Evolutionary conservation across 176 grass and related monocot species (phyloP).

Genomic region (Cocos nucifera): DNA sequence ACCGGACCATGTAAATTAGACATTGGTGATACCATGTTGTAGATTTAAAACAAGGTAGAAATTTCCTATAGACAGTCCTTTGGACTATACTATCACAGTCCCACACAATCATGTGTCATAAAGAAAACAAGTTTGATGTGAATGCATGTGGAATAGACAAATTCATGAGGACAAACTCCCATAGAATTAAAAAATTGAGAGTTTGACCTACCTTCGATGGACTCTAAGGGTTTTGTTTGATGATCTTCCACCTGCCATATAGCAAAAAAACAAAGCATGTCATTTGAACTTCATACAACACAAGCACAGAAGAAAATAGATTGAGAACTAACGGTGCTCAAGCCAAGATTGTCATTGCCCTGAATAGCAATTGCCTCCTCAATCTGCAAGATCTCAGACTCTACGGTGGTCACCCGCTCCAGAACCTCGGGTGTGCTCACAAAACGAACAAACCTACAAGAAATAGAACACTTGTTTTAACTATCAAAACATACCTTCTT

Average conservation of each 20-base stretch:
- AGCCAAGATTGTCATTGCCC: slow-evolving; percentile 54
- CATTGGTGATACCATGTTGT: too few relatives aligned
- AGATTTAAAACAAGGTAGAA: too few relatives aligned
- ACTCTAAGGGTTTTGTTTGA: slow-evolving; percentile 51
- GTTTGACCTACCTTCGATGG: slow-evolving; percentile 39
- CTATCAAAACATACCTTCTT: neutral
- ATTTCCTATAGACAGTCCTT: too few relatives aligned
- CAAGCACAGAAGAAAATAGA: slow-evolving; percentile 1
- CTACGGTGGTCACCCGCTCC: slow-evolving; percentile 80
- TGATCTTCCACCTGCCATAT: slow-evolving; percentile 56
- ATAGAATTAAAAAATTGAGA: too few relatives aligned
- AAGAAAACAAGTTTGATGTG: too few relatives aligned
- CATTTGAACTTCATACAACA: slow-evolving; percentile 14
- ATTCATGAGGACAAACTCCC: too few relatives aligned
- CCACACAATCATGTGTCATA: too few relatives aligned
- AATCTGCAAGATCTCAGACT: slow-evolving; percentile 91
- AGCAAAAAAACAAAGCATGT: slow-evolving; percentile 27
- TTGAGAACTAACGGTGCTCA: slow-evolving; percentile 46
- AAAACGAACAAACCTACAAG: slow-evolving; percentile 80
- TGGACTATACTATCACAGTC: too few relatives aligned
- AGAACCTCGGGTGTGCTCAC: slow-evolving; percentile 95
- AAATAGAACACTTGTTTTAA: neutral
- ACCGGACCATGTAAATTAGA: too few relatives aligned
- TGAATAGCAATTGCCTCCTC: slow-evolving; percentile 78
- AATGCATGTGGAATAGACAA: too few relatives aligned